Evolutionary conservation across 345 rosid species (phyloP), one percentile per base, ranked within the genome.

Genomic region (Brassica incana): DNA sequence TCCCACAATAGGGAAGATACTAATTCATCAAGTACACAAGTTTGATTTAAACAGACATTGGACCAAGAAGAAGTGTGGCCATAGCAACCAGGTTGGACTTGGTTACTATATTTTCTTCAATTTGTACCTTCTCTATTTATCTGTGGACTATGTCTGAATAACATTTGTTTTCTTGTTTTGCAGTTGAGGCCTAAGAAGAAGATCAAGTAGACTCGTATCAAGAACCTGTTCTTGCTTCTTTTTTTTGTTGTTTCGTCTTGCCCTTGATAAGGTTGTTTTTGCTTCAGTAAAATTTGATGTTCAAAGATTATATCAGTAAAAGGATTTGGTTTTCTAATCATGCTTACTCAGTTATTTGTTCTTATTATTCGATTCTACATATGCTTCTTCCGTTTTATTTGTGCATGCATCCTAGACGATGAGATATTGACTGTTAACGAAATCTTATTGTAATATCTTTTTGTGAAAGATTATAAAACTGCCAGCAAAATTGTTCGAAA

Each of bases 151-250:
- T 23, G 25, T 27, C 2, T 61, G 65, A 60, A 1, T 27, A 12
- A 58, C 3, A 1, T 59, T n/a, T n/a, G 10, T 5, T 29, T 1
- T 64, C 4, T 54, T 14, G 8, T 54, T 14, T 85, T 61, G 85
- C 92, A 94, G 97, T 82, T 94, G 96, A 94, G 98, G 97, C 97
- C 98, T 3, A 93, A 91, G 92, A 93, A 93, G 98, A 90, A 90
- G 91, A 90, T 88, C 87, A 88, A 88, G 90, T 90, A 81, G 78
- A 77, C 70, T 10, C 10, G 25, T 23, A 23, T 23, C 25, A 23
- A 23, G 25, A 23, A 23, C 25, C 25, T 4, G 27, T 7, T 62
- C 67, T 65, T 75, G 71, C 54, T 16, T 56, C 54, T 8, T 6
- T 38, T 58, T 58, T 23, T 20, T 58, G 14, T 56, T 71, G 74